phyloP scores from a whole-genome alignment of 129 eudicot genomes.

The Lactuca sativa region DNA sequence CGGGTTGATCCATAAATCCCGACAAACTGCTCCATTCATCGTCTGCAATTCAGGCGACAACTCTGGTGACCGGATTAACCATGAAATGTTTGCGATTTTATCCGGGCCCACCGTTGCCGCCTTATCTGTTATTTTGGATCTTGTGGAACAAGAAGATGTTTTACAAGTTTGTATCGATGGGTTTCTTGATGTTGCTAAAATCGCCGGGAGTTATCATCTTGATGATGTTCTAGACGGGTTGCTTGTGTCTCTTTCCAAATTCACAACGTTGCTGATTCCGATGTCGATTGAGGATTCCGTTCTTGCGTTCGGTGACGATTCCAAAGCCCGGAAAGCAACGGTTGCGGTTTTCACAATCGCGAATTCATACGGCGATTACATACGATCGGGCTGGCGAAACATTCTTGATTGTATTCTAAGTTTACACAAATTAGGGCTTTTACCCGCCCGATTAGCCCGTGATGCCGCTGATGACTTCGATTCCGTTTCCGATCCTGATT shows the following conservation, averaged over 20 bases:
- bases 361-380: conserved; percentile 62
- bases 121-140: conserved; percentile 72
- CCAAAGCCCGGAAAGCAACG: conserved; percentile 69
- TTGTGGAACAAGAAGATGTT: conserved; percentile 72
- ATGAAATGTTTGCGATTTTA: conserved; percentile 67
- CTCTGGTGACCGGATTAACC: conserved; percentile 51
- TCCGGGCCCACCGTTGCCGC: conserved; percentile 90
- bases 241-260: conserved; percentile 74
- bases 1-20: conserved; percentile 62
- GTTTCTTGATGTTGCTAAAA: conserved; percentile 60
- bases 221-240: conserved; percentile 68
- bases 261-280: conserved; percentile 61
- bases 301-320: conserved; percentile 60
- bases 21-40: conserved; percentile 54
- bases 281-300: conserved; percentile 56
- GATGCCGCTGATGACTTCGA: conserved; percentile 71
- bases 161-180: conserved; percentile 70
- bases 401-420: conserved; percentile 73
- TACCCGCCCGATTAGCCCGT: conserved; percentile 63
- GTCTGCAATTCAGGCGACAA: conserved; percentile 48
- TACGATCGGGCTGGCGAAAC: conserved; percentile 83
- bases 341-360: conserved; percentile 70
- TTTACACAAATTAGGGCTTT: conserved; percentile 73
- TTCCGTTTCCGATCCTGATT: conserved; percentile 41
- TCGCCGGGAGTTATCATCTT: conserved; percentile 67